Conservation (phyloP, 208 protist genomes). For the Trypanosoma avium region DNA sequence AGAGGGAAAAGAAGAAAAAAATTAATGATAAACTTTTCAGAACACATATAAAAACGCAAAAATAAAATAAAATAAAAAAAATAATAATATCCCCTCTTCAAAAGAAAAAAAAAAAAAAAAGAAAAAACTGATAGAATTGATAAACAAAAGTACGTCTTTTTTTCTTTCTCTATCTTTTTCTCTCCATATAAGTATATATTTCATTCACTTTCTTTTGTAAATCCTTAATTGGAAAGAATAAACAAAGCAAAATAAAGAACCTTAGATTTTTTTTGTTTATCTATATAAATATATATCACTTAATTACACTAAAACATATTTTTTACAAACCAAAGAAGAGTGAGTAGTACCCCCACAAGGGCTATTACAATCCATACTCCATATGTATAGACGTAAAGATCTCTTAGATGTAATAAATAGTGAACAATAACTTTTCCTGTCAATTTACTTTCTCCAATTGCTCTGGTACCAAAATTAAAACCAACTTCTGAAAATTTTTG, state of each 20-base stretch:
- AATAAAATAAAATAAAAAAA: neutral
- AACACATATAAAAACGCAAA: neutral
- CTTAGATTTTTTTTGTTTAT: neutral
- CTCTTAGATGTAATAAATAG: slow-evolving; percentile 79
- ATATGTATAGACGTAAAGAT: slow-evolving; percentile 71
- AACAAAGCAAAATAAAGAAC: too few relatives aligned
- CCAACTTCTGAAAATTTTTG: slow-evolving; percentile 67
- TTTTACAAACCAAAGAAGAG: slow-evolving; percentile 11
- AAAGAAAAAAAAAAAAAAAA: neutral
- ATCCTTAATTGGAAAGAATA: too few relatives aligned
- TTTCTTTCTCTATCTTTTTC: neutral
- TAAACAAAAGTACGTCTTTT: neutral
- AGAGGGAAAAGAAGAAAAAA: slow-evolving; percentile 14
- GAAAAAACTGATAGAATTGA: neutral
- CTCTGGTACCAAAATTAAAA: slow-evolving; percentile 84
- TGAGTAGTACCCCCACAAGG: slow-evolving; percentile 24
- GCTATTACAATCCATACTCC: slow-evolving; percentile 44
- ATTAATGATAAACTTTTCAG: neutral
- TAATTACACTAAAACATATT: slow-evolving; percentile 11
- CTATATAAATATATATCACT: neutral
- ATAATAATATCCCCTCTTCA: neutral
- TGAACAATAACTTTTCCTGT: slow-evolving; percentile 87
- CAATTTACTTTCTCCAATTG: slow-evolving; percentile 84
- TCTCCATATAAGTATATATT: neutral
- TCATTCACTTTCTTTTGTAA: too few relatives aligned